Evolutionary conservation across 2,329 filamentous ascomycete species (phyloP), one percentile per base, ranked within the genome.

Genomic region (Thelonectria blattea): DNA sequence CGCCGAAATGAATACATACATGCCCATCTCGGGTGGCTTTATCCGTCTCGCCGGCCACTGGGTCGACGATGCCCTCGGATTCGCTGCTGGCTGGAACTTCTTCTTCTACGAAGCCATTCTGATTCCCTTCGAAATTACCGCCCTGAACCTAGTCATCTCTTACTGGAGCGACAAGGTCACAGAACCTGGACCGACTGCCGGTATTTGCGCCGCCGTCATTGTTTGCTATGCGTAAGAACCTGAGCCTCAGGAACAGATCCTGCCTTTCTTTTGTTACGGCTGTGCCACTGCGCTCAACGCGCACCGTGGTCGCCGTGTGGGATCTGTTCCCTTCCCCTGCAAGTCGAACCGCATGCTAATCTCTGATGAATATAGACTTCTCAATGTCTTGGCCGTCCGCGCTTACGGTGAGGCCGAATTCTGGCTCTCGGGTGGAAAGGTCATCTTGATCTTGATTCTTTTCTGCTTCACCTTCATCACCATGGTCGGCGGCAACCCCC

Each of bases 391-490:
- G 62, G 86, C 86, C 30, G 87, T 90, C 37, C 81, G 85, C 63
- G 86, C 79, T 76, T 91, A 87, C 68, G 88, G 89, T 64, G 88
- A 91, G 72, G 85, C 88, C 11, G 91, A 93, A 70, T 93, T 93
- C 68, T 88, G 83, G 83, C 78, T 88, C 3, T 83, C 84, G 2
- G 77, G 76, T 41, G 86, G 87, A 64, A 91, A 91, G 72, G 81
- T 91, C 34, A 73, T 91, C 20, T 80, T 91, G 48, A 89, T 90
- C 66, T 78, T 88, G 61, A 85, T 87, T 12, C 79, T 91, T 54
- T 88, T 92, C 73, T 76, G 81, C 69, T 93, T 90, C 75, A 93
- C 91, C n/a, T 90, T 94, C 71, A 82, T 94, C 67, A 88, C 87
- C 50, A 92, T 93, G 88, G 79, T 92, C 8, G 91, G 91, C 37